Conservation (phyloP, 2,329 filamentous ascomycete genomes). For the Alternaria postmessia region DNA sequence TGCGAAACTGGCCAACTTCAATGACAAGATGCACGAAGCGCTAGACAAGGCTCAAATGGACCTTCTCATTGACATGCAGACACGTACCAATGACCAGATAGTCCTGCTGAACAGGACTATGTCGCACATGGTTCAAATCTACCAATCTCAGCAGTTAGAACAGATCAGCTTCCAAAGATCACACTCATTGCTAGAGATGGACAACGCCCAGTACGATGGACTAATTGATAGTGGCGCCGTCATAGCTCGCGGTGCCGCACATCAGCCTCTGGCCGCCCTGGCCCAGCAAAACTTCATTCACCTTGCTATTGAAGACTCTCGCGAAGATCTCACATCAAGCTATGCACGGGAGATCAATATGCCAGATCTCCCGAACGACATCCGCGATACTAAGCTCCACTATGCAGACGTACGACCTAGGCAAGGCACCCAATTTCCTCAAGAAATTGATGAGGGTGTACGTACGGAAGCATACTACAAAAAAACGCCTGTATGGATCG, state of each 20-base stretch:
- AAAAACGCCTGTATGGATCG: constrained; percentile 45
- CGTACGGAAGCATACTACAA: constrained; percentile 44
- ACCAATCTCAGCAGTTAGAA: constrained; percentile 31
- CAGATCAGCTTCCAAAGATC: constrained; percentile 18
- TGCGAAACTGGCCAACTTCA: constrained; percentile 43
- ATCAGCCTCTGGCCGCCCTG: constrained; percentile 37
- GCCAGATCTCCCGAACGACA: constrained; percentile 23
- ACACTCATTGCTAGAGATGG: constrained; percentile 25
- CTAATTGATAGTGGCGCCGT: constrained; percentile 1
- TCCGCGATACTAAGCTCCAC: constrained; percentile 14
- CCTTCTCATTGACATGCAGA: constrained; percentile 40
- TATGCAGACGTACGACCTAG: constrained; percentile 28
- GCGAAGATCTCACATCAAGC: constrained; percentile 34
- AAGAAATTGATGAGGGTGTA: constrained; percentile 29
- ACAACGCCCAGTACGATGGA: constrained; percentile 32
- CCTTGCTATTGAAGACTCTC: constrained; percentile 42
- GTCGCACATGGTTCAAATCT: constrained; percentile 47
- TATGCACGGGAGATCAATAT: constrained; percentile 36
- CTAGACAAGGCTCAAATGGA: constrained; percentile 43
- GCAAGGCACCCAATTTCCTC: constrained; percentile 23
- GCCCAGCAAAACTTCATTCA: constrained; percentile 50
- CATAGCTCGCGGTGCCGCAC: constrained; percentile 15
- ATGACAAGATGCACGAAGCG: constrained; percentile 49
- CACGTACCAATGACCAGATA: constrained; percentile 48
- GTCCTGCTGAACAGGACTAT: constrained; percentile 48